phyloP scores from a whole-genome alignment of 2,329 filamentous ascomycete genomes.

The Bipolaris zeicola region DNA sequence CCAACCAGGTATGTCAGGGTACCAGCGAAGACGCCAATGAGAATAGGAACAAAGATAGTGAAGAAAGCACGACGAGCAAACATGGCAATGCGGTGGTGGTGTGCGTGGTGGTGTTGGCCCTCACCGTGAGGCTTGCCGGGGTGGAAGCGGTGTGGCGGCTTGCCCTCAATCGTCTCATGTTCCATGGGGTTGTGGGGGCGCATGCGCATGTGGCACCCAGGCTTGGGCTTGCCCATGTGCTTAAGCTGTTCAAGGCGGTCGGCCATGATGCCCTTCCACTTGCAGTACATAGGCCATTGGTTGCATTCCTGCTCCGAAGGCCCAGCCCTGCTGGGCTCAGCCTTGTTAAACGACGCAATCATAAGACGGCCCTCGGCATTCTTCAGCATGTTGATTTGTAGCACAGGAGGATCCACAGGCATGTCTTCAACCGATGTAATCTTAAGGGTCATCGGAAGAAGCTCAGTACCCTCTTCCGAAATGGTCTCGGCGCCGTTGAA shows the following conservation, averaged over 20 bases:
- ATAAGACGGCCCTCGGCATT: conserved; percentile 44
- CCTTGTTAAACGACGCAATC: conserved; percentile 45
- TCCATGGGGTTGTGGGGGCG: conserved; percentile 41
- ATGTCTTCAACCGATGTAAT: conserved; percentile 44
- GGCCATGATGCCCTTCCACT: conserved; percentile 49
- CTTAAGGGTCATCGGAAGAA: conserved; percentile 47
- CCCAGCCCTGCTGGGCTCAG: conserved; percentile 25
- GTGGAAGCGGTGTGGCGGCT: conserved; percentile 44
- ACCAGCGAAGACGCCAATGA: conserved; percentile 72
- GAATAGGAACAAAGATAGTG: conserved; percentile 69
- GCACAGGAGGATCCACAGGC: conserved; percentile 37
- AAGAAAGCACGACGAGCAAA: conserved; percentile 59
- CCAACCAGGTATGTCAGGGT: conserved; percentile 70
- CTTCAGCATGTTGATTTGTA: conserved; percentile 48
- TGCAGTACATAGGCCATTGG: conserved; percentile 49
- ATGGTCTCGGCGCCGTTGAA: conserved; percentile 44
- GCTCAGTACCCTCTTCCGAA: conserved; percentile 44
- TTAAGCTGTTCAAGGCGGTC: conserved; percentile 46
- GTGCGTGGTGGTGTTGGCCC: conserved; percentile 21
- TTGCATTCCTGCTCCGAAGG: conserved; percentile 41
- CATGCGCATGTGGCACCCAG: conserved; percentile 46
- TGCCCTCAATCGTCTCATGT: conserved; percentile 35
- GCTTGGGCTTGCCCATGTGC: conserved; percentile 39
- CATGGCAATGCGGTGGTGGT: conserved; percentile 36
- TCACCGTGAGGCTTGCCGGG: conserved; percentile 35